Base-by-base conservation (phyloP, 805 yeast species). In the Candida coleopterorum region DNA sequence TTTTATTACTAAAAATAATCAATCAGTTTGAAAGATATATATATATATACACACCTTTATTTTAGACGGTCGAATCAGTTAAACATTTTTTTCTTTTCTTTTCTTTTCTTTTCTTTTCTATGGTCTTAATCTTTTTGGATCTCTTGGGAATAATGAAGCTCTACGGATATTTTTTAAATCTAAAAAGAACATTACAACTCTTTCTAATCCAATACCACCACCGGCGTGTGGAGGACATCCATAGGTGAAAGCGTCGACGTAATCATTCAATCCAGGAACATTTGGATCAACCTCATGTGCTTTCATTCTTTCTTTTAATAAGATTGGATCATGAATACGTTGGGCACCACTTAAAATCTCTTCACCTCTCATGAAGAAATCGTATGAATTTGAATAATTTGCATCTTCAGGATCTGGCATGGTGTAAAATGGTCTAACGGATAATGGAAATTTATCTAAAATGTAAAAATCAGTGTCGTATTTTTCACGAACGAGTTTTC, bases 191-290 rank as follows among this genome's bases (percentile, higher is more conserved):
- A 93, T 93, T 45, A 93, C 87, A 24, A 93, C 98, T 72, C 99
- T 85, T 70, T 93, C 99, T 49, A 93, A 70, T 56, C 99, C 99
- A 60, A 93, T 93, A 66, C 99, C 99, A 70, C 98, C 99, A 62
- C 99, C 99, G 24, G 96, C 99, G 56, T 93, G 99, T 34, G 99
- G 98, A 46, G 96, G 83, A 73, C 97, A 90, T 14, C 97, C 99
- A 58, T 82, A 90, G 32, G 77, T 69, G 72, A 93, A 93, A 12
- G 96, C 94, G 45, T 90, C 90, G 41, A 85, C 81, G 67, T 93
- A 93, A 58, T 93, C 97, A 58, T 75, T 74, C 51, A 90, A 68
- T 46, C 97, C 98, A 23, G 86, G 85, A 42, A 75, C 74, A 41
- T 69, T 68, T 41, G 95, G 85, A 57, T 86, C 85, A 38, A 93